Conservation (phyloP, 1,139 yeast genomes). For the Taphrina flavorubra region DNA sequence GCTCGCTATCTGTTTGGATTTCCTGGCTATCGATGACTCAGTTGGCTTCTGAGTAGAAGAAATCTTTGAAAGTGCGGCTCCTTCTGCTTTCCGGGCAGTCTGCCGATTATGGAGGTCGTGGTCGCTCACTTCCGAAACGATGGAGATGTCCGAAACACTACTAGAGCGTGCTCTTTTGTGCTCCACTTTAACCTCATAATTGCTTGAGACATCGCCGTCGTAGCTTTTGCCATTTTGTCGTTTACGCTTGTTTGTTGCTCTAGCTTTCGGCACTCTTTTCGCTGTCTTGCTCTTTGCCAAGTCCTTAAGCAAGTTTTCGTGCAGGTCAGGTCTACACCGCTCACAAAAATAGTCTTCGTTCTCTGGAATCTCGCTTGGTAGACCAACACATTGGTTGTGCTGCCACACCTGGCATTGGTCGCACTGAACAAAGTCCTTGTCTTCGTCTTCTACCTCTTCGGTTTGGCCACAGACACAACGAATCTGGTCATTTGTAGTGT, state of each 20-base stretch:
- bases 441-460: constrained; percentile 62
- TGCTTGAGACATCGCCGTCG: constrained; percentile 32
- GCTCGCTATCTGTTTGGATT: background rate
- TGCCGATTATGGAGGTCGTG: background rate
- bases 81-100: background rate
- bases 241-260: constrained; percentile 16
- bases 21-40: background rate
- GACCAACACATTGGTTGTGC: constrained; percentile 71
- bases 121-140: constrained; percentile 13
- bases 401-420: constrained; percentile 84
- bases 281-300: constrained; percentile 43
- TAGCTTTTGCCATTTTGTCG: constrained; percentile 27
- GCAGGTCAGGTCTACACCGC: constrained; percentile 58
- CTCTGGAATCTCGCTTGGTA: constrained; percentile 53
- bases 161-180: constrained; percentile 14
- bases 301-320: constrained; percentile 48
- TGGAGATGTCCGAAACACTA: constrained; percentile 24
- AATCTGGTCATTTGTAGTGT: constrained; percentile 55
- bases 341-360: constrained; percentile 62
- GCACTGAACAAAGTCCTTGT: constrained; percentile 68
- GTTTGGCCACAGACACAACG: constrained; percentile 70
- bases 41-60: background rate
- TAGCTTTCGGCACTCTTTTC: constrained; percentile 34
- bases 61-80: background rate
- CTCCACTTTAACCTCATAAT: constrained; percentile 14